Evolutionary conservation across 257 asterid species (phyloP).

Genomic region (Eucommia ulmoides): DNA sequence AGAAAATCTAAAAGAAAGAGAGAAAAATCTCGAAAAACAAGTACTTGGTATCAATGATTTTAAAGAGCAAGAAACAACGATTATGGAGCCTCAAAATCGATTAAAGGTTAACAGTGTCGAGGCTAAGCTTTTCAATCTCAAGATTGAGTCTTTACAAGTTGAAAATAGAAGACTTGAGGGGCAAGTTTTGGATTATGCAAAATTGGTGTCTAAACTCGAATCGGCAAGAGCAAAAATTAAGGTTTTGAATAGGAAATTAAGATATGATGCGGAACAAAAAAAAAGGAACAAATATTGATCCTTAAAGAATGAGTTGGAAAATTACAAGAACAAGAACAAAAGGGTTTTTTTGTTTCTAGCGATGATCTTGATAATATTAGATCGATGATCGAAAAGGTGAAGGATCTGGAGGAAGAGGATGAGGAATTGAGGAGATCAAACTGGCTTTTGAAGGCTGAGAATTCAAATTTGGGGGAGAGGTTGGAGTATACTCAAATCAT

Average conservation of each 20-base stretch:
- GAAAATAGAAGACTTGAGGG: constrained; percentile 57
- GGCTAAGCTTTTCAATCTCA: constrained; percentile 46
- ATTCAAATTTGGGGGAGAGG: constrained; percentile 44
- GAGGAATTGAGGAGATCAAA: constrained; percentile 45
- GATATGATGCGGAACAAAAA: constrained; percentile 55
- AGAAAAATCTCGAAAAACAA: constrained; percentile 50
- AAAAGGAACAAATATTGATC: constrained; percentile 43
- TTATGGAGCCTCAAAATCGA: constrained; percentile 67
- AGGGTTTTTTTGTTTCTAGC: constrained; percentile 14
- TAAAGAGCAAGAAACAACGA: constrained; percentile 70
- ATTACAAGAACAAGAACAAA: constrained; percentile 46
- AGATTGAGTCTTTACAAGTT: constrained; percentile 57
- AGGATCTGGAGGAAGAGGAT: constrained; percentile 41
- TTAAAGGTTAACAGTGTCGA: constrained; percentile 55
- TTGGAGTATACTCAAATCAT: constrained; percentile 39
- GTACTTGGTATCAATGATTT: constrained; percentile 82
- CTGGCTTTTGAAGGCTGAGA: constrained; percentile 37
- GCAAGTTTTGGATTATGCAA: constrained; percentile 48
- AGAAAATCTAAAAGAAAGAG: constrained; percentile 54
- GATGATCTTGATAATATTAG: too few species aligned
- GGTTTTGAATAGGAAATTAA: constrained; percentile 49
- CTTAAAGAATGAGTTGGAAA: constrained; percentile 70
- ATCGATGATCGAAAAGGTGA: constrained; percentile 18
- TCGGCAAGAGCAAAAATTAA: constrained; percentile 60
- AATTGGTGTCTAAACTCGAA: constrained; percentile 58